phyloP scores from a whole-genome alignment of 2,329 filamentous ascomycete species.

The Fonsecaea nubica region DNA sequence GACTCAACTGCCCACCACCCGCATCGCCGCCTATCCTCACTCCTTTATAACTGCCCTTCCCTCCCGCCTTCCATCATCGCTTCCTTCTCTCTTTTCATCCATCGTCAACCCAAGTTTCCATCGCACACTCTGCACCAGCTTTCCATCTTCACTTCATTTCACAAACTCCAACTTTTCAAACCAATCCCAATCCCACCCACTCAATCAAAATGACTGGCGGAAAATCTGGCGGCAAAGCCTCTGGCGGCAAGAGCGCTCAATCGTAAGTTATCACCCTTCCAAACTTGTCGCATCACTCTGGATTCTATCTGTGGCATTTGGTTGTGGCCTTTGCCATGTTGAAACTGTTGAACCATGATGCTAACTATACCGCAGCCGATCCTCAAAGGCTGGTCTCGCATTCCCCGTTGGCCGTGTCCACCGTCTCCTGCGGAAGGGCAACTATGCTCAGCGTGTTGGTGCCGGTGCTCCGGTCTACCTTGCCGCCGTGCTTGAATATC shows the following conservation, averaged over 20 bases:
- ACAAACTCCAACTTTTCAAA: conserved; percentile 45
- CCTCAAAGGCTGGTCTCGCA: conserved; percentile 97
- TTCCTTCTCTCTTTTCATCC: conserved; percentile 43
- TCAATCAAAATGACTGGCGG: conserved; percentile 97
- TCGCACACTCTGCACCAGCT: conserved; percentile 40
- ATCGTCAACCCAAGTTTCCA: conserved; percentile 41
- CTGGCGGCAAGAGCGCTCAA: conserved; percentile 98
- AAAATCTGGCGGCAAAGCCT: conserved; percentile 99
- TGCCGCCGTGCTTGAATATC: conserved; percentile 96
- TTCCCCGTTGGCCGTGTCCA: conserved; percentile 99
- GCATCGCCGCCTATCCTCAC: conserved; percentile 53
- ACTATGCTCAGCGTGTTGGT: conserved; percentile 99
- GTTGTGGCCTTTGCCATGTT: neutral
- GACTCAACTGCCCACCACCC: conserved; percentile 43
- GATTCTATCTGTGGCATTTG: conserved; percentile 46
- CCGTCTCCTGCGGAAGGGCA: conserved; percentile 97
- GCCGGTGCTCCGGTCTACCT: conserved; percentile 97
- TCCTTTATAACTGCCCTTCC: conserved; percentile 51
- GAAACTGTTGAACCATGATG: conserved; percentile 27
- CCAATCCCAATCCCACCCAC: conserved; percentile 46
- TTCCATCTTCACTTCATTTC: conserved; percentile 37
- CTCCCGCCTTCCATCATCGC: conserved; percentile 44
- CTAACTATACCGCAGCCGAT: conserved; percentile 72
- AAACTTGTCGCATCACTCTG: neutral
- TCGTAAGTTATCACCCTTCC: conserved; percentile 72